Conservation (phyloP, 352 stramenopile species). For the Pythium coloratum region DNA sequence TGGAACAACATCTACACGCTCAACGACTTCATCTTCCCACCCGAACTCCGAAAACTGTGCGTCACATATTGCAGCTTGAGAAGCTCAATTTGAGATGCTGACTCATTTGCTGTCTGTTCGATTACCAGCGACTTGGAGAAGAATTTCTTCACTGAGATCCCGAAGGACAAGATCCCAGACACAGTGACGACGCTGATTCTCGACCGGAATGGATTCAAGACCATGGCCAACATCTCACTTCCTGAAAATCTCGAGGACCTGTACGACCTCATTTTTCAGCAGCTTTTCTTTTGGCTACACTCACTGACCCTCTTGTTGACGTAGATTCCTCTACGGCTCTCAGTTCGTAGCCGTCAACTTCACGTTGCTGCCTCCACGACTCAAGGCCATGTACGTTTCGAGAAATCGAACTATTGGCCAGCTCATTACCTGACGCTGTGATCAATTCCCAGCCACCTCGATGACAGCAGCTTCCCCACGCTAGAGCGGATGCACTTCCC, state of each 20-base stretch:
- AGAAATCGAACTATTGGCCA: too few species aligned
- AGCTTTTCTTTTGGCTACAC: too few species aligned
- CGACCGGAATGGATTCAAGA: not conserved
- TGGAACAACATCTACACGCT: conserved; percentile 6
- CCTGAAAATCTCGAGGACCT: not conserved
- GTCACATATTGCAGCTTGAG: not conserved
- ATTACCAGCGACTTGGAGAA: not conserved
- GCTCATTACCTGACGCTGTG: not conserved
- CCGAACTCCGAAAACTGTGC: not conserved
- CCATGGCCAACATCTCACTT: conserved; percentile 2
- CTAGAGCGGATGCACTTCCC: not conserved
- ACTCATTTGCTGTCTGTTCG: not conserved
- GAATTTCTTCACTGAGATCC: not conserved
- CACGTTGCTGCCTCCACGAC: not conserved
- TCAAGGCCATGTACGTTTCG: not conserved
- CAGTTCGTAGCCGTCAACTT: not conserved
- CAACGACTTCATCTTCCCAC: not conserved
- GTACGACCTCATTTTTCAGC: too few species aligned
- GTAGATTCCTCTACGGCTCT: not conserved
- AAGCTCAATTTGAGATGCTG: not conserved
- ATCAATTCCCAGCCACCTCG: not conserved
- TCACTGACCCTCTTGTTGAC: not conserved
- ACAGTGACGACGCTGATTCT: not conserved
- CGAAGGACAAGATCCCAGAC: not conserved
- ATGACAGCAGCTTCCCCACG: not conserved